Conservation (phyloP, 2,329 filamentous ascomycete genomes). For the Hypoxylon sp. region DNA sequence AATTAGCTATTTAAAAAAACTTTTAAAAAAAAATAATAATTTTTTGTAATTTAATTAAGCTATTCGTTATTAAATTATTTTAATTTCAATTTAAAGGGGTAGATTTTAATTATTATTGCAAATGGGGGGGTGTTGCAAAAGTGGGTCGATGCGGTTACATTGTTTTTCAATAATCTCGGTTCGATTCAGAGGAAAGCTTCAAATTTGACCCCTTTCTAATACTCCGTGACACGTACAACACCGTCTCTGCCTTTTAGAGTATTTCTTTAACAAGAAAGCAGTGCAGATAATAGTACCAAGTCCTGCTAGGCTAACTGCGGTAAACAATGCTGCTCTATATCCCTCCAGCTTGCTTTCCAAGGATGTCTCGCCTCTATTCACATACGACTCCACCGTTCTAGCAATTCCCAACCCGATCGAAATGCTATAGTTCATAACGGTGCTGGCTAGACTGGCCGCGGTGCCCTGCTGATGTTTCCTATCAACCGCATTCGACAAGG, state of each 20-base stretch:
- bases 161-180: too few species aligned
- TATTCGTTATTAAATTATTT: too few species aligned
- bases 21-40: too few species aligned
- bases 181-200: neutral
- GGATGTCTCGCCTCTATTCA: conserved; percentile 40
- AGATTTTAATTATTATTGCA: too few species aligned
- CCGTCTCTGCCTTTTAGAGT: conserved; percentile 17
- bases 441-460: conserved; percentile 51
- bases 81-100: too few species aligned
- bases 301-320: conserved; percentile 41
- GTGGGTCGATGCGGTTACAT: too few species aligned
- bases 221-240: conserved; percentile 15
- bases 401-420: conserved; percentile 74
- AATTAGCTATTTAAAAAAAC: too few species aligned
- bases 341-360: conserved; percentile 35
- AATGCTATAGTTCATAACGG: conserved; percentile 76
- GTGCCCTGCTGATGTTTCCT: conserved; percentile 53
- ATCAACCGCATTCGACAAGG: conserved; percentile 66
- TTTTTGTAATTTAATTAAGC: too few species aligned
- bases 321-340: conserved; percentile 44
- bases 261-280: conserved; percentile 20
- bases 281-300: conserved; percentile 40
- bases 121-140: too few species aligned
- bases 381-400: conserved; percentile 68
- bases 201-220: conserved; percentile 2